Evolutionary conservation across 1,139 yeast genomes (phyloP), one percentile per base, ranked within the genome.

Genomic region (Magnusiomyces sp.): DNA sequence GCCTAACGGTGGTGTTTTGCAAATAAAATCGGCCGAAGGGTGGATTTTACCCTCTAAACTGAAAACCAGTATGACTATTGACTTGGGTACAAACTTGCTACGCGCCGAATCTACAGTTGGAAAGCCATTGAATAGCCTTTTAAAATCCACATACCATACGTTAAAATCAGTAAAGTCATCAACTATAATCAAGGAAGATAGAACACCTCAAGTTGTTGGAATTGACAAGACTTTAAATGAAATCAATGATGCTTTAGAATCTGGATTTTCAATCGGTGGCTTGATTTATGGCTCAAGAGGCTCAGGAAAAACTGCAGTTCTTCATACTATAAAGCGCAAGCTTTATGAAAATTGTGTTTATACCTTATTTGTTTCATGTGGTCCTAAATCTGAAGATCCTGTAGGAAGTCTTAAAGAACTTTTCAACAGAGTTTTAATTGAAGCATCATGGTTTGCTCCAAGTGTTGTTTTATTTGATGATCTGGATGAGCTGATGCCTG

Each of bases 391-490:
- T 0, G 83, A 79, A 55, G 90, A 84, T 56, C 76, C 75, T 33
- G 68, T 76, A 20, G 74, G 73, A 7, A 74, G 72, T 36, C 66
- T 86, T 47, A 72, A 74, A 46, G 77, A 71, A 23, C 61, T 75
- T 29, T 59, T 88, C 39, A 70, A 70, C 20, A 74, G 74, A 45
- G 72, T 80, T 70, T 62, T 83, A 27, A 75, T 76, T 44, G 77
- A 76, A 52, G 80, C 90, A 36, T 72, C 84, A 20, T 88, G 96
- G 95, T 78, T 80, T 61, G 74, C 84, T 27, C 97, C 97, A 0
- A 71, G 92, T 0, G 70, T 89, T 1, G 65, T 92, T 3, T 67
- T 90, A 1, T 64, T 92, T 36, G 97, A 92, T 58, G 89, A 89
- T 58, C 65, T 89, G n/a, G 96, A 90, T 58, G 76, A 79, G 56